Base-by-base conservation (phyloP, 108 stramenopile species). In the Cyclotella choctawhatcheeana region DNA sequence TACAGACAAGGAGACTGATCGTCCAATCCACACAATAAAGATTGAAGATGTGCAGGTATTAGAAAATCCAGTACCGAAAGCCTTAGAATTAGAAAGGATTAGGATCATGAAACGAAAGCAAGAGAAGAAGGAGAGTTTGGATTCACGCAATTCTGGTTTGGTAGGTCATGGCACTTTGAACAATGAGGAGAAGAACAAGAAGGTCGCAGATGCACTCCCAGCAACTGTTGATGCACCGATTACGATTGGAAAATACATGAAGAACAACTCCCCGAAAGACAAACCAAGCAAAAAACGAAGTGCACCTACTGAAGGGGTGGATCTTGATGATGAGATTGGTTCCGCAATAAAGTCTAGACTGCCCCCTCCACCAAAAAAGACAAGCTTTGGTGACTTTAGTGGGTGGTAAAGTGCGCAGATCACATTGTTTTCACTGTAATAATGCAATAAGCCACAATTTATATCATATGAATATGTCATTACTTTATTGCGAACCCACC, bases 361-460 rank as follows among this genome's bases (percentile, higher is more conserved):
- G 35, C 82, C 80, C 2, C 78, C 77, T 12, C 84, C 86, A 20
- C 85, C 84, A 3, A 80, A 76, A 54, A 85, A 83, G 44, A 89
- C 89, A 2, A 74, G 64, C 3, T 93, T 91, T 76, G 90, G 93
- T 44, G 71, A 93, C 47, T 93, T 93, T 58, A 87, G 86, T 80
- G 84, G 85, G 0, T 90, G 91, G 91, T 92, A 69, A 64, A 31
- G 3, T 3, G 10, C 29, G n/a, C n/a, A n/a, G n/a, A n/a, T n/a
- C n/a, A n/a, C n/a, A n/a, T n/a, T n/a, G n/a, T n/a, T n/a, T n/a
- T n/a, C n/a, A n/a, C n/a, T n/a, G n/a, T n/a, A n/a, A n/a, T n/a
- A n/a, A n/a, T n/a, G n/a, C n/a, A n/a, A n/a, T n/a, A n/a, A n/a
- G n/a, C n/a, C n/a, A n/a, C n/a, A n/a, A n/a, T n/a, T n/a, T n/a